Percentiles rank a stretch among this genome's conserved stretches.
phyloP scores from a whole-genome alignment of 139 green algal genomes.

The Eudorina sp. region DNA sequence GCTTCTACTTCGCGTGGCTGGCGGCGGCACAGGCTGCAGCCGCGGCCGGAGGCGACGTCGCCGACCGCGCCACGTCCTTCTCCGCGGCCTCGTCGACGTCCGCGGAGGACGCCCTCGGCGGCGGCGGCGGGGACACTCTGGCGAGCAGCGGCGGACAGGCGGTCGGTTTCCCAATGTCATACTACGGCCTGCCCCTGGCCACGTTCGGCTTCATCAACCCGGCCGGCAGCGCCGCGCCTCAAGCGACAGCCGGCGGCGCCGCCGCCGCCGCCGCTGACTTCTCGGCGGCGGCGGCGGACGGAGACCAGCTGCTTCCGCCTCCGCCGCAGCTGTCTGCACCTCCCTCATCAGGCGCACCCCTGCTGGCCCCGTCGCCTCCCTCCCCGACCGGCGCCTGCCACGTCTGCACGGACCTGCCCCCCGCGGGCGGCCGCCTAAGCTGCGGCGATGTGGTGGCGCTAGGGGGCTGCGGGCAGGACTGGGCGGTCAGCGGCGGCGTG shows the following conservation, averaged over 20 bases:
- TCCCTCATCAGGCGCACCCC: not conserved
- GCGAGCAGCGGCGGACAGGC: no score
- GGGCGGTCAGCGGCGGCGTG: not conserved
- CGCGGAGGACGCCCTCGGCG: not conserved
- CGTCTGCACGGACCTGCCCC: not conserved
- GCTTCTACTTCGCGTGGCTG: slow-evolving; percentile 17
- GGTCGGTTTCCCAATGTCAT: not conserved
- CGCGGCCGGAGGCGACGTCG: no score
- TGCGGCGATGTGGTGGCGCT: not conserved
- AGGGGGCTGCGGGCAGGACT: not conserved
- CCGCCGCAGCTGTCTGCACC: not conserved
- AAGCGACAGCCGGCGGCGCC: not conserved
- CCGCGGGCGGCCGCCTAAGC: not conserved
- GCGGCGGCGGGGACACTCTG: no score
- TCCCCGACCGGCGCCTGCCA: no score
- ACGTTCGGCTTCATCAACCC: not conserved
- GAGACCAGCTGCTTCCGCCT: not conserved
- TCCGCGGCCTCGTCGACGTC: not conserved
- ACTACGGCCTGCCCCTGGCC: not conserved
- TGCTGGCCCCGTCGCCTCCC: not conserved
- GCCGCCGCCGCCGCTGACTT: not conserved
- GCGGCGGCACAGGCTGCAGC: not conserved
- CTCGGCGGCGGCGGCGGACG: not conserved
- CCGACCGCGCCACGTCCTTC: not conserved
- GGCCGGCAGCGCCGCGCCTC: no score